Base-by-base conservation (phyloP, 768 basidiomycete species). In the Pisolithus orientalis region DNA sequence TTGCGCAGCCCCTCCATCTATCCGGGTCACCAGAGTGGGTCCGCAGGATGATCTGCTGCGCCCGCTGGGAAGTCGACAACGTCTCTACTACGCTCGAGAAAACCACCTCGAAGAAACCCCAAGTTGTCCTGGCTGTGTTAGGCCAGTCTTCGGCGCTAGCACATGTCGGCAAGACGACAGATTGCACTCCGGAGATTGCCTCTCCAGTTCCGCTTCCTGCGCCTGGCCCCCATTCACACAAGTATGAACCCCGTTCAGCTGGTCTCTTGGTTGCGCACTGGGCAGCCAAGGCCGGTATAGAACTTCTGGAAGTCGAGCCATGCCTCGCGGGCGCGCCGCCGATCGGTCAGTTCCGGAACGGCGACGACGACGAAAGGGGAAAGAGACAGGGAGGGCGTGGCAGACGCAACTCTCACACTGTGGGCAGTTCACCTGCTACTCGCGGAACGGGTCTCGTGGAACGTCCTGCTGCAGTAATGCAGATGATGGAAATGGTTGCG, bases 41-140 rank as follows among this genome's bases (percentile, higher is more conserved):
- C 28, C 81, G 90, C 56, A 79, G 89, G 52, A 87, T 86, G 32
- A 84, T 92, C 52, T 92, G 86, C 62, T 90, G 90, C 62, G 86
- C 85, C 2, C 78, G 78, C 16, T 92, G 85, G 85, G 87, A 89
- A 62, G 65, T 77, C 39, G 76, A 85, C 44, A 73, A 84, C 51
- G 77, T 77, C n/a, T 53, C 59, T 16, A 53, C 66, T 4, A 69
- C 72, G 31, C 43, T 59, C 32, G 61, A 67, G 27, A 60, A 62
- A 0, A 42, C 53, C 21, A 17, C 42, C 6, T 28, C 57, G 11
- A 61, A 61, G 44, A 55, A 67, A 7, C 72, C 71, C 43, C 83
- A 80, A 57, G 82, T 87, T 44, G 74, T 83, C 14, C 70, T 90
- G 14, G 89, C 88, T 8, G 75, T 87, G 14, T 57, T 74, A 4